Conservation (phyloP, 192 early-diverging fungal species). For the Entomortierella lignicola region DNA sequence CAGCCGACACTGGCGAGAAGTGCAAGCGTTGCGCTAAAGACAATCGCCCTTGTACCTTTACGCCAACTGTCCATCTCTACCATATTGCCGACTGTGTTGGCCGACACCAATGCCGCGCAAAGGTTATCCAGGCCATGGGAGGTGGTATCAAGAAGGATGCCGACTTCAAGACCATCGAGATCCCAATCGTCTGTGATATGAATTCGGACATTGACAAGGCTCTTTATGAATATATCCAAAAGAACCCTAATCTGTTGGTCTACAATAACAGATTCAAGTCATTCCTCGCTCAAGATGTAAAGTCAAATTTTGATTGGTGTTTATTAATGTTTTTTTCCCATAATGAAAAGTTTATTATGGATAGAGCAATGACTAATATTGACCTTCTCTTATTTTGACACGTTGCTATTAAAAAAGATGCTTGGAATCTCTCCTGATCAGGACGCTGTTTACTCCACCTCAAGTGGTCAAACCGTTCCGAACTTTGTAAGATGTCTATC, state of each 20-base stretch:
- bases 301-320: too few relatives aligned
- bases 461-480: background rate
- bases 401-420: conserved; percentile 13
- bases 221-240: conserved; percentile 48
- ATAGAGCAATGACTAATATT: background rate
- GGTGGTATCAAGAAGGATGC: conserved; percentile 49
- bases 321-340: background rate
- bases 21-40: conserved; percentile 53
- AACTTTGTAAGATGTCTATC: conserved; percentile 47
- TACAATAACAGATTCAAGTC: conserved; percentile 55
- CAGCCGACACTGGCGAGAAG: conserved; percentile 37
- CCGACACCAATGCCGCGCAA: conserved; percentile 53
- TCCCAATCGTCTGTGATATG: conserved; percentile 53
- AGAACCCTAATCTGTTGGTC: conserved; percentile 43
- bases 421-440: conserved; percentile 35
- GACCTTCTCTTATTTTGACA: background rate
- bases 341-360: background rate
- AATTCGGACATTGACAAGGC: conserved; percentile 26
- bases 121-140: conserved; percentile 55
- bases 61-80: conserved; percentile 50
- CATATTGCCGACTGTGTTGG: conserved; percentile 54
- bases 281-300: conserved; percentile 48
- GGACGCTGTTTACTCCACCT: background rate
- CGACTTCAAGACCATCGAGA: conserved; percentile 50
- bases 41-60: conserved; percentile 51